Conservation (phyloP, 306 rosid genomes). For the Alnus rubra region DNA sequence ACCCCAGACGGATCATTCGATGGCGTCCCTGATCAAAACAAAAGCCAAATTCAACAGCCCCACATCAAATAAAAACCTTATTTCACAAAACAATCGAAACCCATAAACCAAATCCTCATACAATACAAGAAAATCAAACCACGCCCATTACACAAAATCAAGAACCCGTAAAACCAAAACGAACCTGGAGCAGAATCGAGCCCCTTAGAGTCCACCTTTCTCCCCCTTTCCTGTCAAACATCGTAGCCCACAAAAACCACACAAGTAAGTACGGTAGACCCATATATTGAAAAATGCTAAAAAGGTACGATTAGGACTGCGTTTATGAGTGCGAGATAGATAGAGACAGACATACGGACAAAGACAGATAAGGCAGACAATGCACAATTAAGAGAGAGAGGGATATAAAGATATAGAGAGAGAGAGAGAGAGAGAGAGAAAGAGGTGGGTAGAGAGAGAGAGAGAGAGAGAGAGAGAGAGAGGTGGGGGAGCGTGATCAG, state of each 20-base stretch:
- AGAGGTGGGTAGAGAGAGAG: conserved; percentile 1
- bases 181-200: conserved; percentile 80
- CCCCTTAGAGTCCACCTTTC: conserved; percentile 75
- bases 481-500: conserved; percentile 64
- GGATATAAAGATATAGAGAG: conserved; percentile 24
- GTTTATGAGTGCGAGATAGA: conserved; percentile 34
- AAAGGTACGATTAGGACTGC: conserved; percentile 23
- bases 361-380: conserved; percentile 62
- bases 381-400: conserved; percentile 19
- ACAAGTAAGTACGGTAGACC: conserved; percentile 32
- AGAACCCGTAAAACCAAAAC: conserved; percentile 24
- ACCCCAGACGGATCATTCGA: conserved; percentile 44
- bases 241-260: conserved; percentile 43
- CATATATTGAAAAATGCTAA: conserved; percentile 24
- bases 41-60: conserved; percentile 21
- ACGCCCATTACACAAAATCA: conserved; percentile 1
- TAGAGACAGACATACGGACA: conserved; percentile 56
- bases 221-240: conserved; percentile 73
- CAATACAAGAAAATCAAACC: conserved; percentile 5
- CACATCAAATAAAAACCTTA: neutral
- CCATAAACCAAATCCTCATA: conserved; percentile 17
- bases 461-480: conserved; percentile 45
- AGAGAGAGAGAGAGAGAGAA: conserved; percentile 16
- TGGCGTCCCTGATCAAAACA: conserved; percentile 67
- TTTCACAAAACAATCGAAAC: conserved; percentile 3